Conservation (phyloP, 345 rosid species). For the Eucalyptus tenuipes region DNA sequence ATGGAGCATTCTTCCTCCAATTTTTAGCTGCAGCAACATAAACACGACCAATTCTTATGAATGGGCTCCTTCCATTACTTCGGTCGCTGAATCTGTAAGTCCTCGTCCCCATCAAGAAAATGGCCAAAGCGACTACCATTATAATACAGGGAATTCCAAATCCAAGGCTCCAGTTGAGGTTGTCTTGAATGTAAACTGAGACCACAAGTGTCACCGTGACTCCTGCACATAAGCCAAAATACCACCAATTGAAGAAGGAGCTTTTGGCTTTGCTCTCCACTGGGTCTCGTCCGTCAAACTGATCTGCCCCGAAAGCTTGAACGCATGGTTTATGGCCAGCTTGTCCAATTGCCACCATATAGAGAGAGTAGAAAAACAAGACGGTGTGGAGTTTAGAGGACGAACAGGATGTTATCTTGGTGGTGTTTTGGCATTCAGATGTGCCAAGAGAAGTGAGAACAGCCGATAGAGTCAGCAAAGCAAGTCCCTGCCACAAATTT, state of each 20-base stretch:
- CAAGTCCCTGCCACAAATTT: constrained; percentile 11
- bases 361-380: constrained; percentile 18
- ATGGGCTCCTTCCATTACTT: constrained; percentile 24
- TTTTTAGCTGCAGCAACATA: constrained; percentile 23
- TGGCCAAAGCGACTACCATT: constrained; percentile 21
- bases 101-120: constrained; percentile 32
- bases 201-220: constrained; percentile 14
- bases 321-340: constrained; percentile 53
- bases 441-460: constrained; percentile 14
- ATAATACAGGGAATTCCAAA: constrained; percentile 30
- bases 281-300: constrained; percentile 31
- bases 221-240: constrained; percentile 29
- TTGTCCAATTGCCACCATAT: constrained; percentile 31
- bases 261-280: constrained; percentile 22
- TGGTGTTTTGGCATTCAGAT: constrained; percentile 8
- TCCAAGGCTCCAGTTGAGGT: constrained; percentile 44
- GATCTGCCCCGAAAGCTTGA: constrained; percentile 54
- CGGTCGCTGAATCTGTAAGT: constrained; percentile 13
- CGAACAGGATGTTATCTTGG: constrained; percentile 9
- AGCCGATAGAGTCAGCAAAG: constrained; percentile 26
- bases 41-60: constrained; percentile 30
- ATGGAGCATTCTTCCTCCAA: constrained; percentile 3
- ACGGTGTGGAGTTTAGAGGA: constrained; percentile 6
- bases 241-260: constrained; percentile 51
- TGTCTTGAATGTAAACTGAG: constrained; percentile 35